Conservation (phyloP, 2,329 filamentous ascomycete genomes). For the Neofusicoccum umdonicola region DNA sequence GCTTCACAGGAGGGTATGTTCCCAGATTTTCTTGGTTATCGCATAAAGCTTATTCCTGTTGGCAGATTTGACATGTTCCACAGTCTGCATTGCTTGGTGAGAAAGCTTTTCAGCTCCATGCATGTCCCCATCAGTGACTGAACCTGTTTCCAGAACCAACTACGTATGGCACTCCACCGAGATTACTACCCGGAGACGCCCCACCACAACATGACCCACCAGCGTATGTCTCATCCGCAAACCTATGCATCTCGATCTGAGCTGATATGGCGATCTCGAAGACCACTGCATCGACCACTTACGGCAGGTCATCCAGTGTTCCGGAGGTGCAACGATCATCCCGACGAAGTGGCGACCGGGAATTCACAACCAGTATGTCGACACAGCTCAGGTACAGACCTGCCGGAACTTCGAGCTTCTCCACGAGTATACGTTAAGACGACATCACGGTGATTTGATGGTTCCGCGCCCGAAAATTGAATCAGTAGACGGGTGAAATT, state of each 20-base stretch:
- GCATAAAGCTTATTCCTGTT: neutral
- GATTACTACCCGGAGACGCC: neutral
- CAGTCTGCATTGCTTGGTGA: neutral
- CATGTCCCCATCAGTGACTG: neutral
- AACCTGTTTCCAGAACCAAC: neutral
- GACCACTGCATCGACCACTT: neutral
- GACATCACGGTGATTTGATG: neutral
- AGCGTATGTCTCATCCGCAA: neutral
- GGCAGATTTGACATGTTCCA: neutral
- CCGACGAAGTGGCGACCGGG: neutral
- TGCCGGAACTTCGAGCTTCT: neutral
- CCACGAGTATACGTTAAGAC: neutral
- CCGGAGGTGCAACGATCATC: neutral
- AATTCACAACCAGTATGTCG: neutral
- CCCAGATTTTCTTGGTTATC: neutral
- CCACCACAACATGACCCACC: neutral
- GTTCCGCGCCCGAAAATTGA: neutral
- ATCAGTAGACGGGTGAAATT: too few species aligned
- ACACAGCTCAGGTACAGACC: neutral
- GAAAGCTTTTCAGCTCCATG: neutral
- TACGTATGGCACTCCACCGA: neutral
- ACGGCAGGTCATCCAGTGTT: neutral
- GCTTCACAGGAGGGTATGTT: neutral
- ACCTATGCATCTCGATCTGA: neutral
- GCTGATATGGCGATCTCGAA: neutral